Conservation (phyloP, 2,329 filamentous ascomycete species). For the Paraphaeosphaeria sporulosa region DNA sequence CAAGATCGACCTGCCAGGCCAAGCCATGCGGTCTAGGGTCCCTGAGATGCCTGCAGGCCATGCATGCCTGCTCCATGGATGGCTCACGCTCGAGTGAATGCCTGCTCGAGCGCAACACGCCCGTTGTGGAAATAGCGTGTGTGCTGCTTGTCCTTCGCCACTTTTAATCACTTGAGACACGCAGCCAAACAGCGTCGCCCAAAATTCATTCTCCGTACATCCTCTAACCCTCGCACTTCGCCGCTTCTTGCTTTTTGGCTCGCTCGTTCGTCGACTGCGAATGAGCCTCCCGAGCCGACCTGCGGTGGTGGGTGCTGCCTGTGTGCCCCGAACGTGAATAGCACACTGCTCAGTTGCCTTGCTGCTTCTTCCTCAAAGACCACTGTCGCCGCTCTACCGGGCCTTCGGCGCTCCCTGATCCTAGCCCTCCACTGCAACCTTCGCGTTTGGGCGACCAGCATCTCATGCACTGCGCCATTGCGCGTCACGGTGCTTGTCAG, state of each 20-base stretch:
- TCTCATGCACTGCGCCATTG: slow-evolving; percentile 45
- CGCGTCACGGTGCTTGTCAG: slow-evolving; percentile 40
- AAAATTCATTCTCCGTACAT: slow-evolving; percentile 39
- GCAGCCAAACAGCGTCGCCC: slow-evolving; percentile 43
- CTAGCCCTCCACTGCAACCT: slow-evolving; percentile 36
- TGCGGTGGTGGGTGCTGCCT: slow-evolving; percentile 30
- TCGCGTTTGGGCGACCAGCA: slow-evolving; percentile 37
- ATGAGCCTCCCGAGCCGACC: slow-evolving; percentile 30
- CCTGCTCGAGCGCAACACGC: slow-evolving; percentile 29
- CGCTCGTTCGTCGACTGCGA: slow-evolving; percentile 36
- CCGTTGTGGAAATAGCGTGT: slow-evolving; percentile 41
- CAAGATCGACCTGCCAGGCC: slow-evolving; percentile 43
- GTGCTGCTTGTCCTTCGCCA: slow-evolving; percentile 41
- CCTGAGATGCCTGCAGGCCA: slow-evolving; percentile 13
- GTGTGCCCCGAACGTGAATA: slow-evolving; percentile 36
- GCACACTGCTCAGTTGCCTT: slow-evolving; percentile 27
- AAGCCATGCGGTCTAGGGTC: slow-evolving; percentile 21
- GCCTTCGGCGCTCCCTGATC: slow-evolving; percentile 33
- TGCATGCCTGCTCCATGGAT: slow-evolving; percentile 35
- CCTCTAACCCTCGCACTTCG: slow-evolving; percentile 39
- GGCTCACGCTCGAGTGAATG: slow-evolving; percentile 35
- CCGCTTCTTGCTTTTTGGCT: slow-evolving; percentile 42
- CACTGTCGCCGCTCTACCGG: slow-evolving; percentile 27
- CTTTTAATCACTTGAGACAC: slow-evolving; percentile 48
- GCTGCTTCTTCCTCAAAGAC: slow-evolving; percentile 18